Evolutionary conservation across 2,329 filamentous ascomycete species (phyloP).

Genomic region (Fusarium sp.): DNA sequence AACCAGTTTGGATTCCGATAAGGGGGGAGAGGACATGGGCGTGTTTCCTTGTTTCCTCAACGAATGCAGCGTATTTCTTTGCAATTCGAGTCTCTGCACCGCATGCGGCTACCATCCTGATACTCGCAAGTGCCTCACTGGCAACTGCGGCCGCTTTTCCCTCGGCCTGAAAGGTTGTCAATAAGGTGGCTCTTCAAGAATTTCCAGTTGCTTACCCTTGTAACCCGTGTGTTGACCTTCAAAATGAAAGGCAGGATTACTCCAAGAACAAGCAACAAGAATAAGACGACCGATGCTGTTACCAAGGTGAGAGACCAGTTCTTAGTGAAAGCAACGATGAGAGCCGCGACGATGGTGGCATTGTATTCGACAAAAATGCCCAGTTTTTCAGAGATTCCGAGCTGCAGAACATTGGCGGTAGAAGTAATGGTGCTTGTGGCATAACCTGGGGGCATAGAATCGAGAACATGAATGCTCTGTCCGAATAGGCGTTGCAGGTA

Average conservation of each 20-base stretch:
- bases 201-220: slow-evolving; percentile 46
- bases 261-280: slow-evolving; percentile 63
- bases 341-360: slow-evolving; percentile 63
- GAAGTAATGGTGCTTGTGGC: slow-evolving; percentile 73
- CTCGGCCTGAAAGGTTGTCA: slow-evolving; percentile 56
- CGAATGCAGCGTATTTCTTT: slow-evolving; percentile 65
- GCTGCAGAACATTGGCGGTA: slow-evolving; percentile 72
- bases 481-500: slow-evolving; percentile 74
- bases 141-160: slow-evolving; percentile 69
- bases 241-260: slow-evolving; percentile 67
- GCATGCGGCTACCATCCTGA: slow-evolving; percentile 73
- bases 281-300: slow-evolving; percentile 67
- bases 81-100: slow-evolving; percentile 69
- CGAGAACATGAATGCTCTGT: slow-evolving; percentile 76
- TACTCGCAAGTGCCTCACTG: slow-evolving; percentile 69
- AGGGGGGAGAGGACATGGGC: slow-evolving; percentile 64
- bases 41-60: slow-evolving; percentile 64
- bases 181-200: not conserved
- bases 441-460: slow-evolving; percentile 72
- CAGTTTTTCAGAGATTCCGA: slow-evolving; percentile 74
- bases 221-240: slow-evolving; percentile 60
- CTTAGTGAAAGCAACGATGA: slow-evolving; percentile 67
- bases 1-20: slow-evolving; percentile 64
- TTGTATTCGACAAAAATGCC: slow-evolving; percentile 68
- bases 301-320: slow-evolving; percentile 72